Evolutionary conservation across 768 basidiomycete species (phyloP).

Genomic region (Phylloporus scabripes): DNA sequence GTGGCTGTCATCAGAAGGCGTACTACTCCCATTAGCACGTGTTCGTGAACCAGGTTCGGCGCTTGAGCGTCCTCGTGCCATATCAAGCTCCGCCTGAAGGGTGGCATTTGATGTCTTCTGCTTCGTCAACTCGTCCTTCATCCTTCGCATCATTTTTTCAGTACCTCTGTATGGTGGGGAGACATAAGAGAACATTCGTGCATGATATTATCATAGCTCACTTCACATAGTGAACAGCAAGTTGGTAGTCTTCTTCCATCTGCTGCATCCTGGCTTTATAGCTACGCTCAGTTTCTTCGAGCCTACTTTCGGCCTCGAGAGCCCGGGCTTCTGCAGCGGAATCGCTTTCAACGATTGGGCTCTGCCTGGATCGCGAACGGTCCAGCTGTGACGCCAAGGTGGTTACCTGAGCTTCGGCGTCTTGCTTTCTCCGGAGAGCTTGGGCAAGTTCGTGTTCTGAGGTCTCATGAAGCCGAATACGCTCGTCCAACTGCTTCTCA

Average conservation of each 20-base stretch:
- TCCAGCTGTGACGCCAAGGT: conserved; percentile 65
- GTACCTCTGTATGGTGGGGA: conserved; percentile 60
- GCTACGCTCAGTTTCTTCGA: conserved; percentile 71
- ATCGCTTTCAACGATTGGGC: conserved; percentile 40
- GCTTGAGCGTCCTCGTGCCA: conserved; percentile 54
- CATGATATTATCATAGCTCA: conserved; percentile 37
- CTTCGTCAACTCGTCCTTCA: conserved; percentile 92
- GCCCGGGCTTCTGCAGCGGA: conserved; percentile 42
- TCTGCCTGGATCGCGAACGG: conserved; percentile 52
- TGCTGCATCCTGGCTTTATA: conserved; percentile 80
- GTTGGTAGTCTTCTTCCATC: conserved; percentile 92
- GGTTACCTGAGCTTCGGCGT: conserved; percentile 66
- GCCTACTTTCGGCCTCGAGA: conserved; percentile 67
- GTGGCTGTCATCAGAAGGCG: conserved; percentile 69
- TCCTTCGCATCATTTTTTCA: conserved; percentile 94
- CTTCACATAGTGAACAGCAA: conserved; percentile 98
- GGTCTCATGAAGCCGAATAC: conserved; percentile 63
- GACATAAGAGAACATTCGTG: conserved; percentile 13
- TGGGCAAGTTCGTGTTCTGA: conserved; percentile 72
- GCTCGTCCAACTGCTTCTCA: conserved; percentile 72
- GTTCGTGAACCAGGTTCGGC: conserved; percentile 45
- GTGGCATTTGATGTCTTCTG: conserved; percentile 77
- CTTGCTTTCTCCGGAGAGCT: conserved; percentile 59
- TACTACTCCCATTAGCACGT: conserved; percentile 68
- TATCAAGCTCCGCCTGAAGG: conserved; percentile 82